A percentile compares a stretch with the other conserved stretches of the same genome.
These are phyloP conservation scores for Euphorbia celastroides DNA, from an alignment of 441 rosid species.

Conservation along the genomic window DNA sequence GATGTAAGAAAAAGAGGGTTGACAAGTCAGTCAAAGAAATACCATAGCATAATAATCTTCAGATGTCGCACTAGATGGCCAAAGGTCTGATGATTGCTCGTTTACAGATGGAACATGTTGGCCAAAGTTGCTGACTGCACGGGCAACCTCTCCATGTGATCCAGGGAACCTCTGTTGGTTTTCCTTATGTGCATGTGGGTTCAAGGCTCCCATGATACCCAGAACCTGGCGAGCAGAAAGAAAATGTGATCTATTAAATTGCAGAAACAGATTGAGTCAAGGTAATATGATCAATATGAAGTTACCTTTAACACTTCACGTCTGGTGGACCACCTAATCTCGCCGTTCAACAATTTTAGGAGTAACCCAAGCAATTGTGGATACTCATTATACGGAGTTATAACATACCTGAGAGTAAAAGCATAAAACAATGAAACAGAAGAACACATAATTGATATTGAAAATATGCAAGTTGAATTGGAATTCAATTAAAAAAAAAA, in stretches of 20 bases:
- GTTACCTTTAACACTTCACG: slow-evolving; percentile 97
- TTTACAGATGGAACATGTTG: slow-evolving; percentile 86
- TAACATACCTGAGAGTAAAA: slow-evolving; percentile 79
- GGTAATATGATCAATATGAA: slow-evolving; percentile 20
- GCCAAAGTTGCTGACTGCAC: slow-evolving; percentile 90
- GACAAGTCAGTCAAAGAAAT: slow-evolving; percentile 24
- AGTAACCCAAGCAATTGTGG: slow-evolving; percentile 92
- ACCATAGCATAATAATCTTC: slow-evolving; percentile 98
- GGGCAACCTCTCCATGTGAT: slow-evolving; percentile 85
- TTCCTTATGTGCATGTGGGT: slow-evolving; percentile 92
- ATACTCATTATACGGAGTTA: slow-evolving; percentile 93
- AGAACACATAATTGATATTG: not conserved
- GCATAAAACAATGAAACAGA: not conserved
- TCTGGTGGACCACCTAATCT: slow-evolving; percentile 95
- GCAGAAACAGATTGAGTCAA: slow-evolving; percentile 5
- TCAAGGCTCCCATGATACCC: slow-evolving; percentile 99
- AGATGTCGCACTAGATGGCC: slow-evolving; percentile 95
- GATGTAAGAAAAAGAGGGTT: slow-evolving; percentile 20
- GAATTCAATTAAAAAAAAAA: not conserved
- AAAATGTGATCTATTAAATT: slow-evolving; percentile 22
- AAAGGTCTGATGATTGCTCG: slow-evolving; percentile 85
- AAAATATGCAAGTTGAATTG: not conserved
- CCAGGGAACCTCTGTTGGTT: slow-evolving; percentile 82
- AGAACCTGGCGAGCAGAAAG: slow-evolving; percentile 61
- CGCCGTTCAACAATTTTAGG: slow-evolving; percentile 95